Evolutionary conservation across 306 rosid species (phyloP).

Genomic region (Gastrolobium villosum): DNA sequence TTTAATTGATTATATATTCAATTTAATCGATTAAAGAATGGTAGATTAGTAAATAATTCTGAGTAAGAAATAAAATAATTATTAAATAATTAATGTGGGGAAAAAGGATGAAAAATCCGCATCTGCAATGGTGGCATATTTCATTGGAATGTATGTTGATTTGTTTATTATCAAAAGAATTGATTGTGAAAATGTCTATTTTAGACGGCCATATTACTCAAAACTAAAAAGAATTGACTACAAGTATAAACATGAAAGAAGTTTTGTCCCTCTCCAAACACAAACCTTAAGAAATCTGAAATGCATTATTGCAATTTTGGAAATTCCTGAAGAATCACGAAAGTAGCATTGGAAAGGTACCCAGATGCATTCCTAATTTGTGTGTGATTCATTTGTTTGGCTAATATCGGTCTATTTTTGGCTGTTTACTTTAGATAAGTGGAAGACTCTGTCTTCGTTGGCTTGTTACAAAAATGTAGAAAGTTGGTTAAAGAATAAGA

Average conservation of each 20-base stretch:
- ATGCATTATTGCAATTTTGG: not conserved
- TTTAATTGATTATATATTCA: too few species aligned
- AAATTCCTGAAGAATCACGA: not conserved
- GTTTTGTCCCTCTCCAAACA: not conserved
- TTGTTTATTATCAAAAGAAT: too few species aligned
- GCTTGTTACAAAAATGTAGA: not conserved
- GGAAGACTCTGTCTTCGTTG: conserved; percentile 23
- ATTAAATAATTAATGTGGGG: too few species aligned
- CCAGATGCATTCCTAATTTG: not conserved
- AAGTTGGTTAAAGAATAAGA: not conserved
- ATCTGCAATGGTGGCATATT: too few species aligned
- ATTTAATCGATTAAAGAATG: too few species aligned
- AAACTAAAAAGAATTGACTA: not conserved
- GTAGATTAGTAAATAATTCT: too few species aligned
- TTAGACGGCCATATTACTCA: too few species aligned
- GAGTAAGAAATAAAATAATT: too few species aligned
- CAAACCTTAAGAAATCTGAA: not conserved
- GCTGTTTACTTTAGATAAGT: not conserved
- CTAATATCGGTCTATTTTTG: too few species aligned
- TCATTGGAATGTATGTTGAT: too few species aligned
- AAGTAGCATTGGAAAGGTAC: not conserved
- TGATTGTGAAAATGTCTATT: too few species aligned
- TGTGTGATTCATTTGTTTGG: not conserved
- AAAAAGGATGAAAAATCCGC: too few species aligned
- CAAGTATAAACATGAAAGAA: not conserved